A percentile compares a stretch with the other conserved stretches of the same genome.
phyloP scores from a whole-genome alignment of 371 early-diverging fungal species.

The Mucor piriformis region DNA sequence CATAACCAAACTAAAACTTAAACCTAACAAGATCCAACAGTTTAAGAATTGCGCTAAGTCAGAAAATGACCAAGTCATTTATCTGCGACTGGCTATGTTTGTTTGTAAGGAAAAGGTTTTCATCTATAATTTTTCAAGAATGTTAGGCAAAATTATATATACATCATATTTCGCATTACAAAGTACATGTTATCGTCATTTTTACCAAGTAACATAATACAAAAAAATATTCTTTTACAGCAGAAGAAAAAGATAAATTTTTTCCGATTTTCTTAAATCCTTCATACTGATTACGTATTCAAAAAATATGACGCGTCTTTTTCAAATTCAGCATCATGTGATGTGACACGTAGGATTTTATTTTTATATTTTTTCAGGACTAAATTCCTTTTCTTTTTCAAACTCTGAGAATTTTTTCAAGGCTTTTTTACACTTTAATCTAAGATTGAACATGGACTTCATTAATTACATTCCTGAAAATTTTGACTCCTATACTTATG shows the following conservation, averaged over 20 bases:
- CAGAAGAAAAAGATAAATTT: neutral
- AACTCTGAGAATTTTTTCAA: too few species aligned
- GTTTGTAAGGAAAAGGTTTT: conserved; percentile 11
- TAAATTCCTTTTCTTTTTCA: too few species aligned
- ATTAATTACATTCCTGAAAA: too few species aligned
- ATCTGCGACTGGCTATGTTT: conserved; percentile 11
- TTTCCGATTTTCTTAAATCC: neutral
- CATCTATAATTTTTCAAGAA: conserved; percentile 3
- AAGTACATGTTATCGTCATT: conserved; percentile 1
- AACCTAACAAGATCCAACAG: conserved; percentile 18
- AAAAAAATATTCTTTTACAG: neutral
- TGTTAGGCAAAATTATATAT: conserved; percentile 8
- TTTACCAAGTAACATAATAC: conserved; percentile 4
- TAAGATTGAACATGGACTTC: too few species aligned
- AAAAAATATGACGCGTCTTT: too few species aligned
- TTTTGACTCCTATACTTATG: too few species aligned
- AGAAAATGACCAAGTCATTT: conserved; percentile 12
- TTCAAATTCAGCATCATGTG: too few species aligned
- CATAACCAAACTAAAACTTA: conserved; percentile 13
- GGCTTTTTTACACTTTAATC: too few species aligned
- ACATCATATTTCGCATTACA: neutral
- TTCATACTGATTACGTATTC: too few species aligned
- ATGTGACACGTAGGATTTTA: too few species aligned
- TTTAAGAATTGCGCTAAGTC: conserved; percentile 11
- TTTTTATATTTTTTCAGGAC: too few species aligned